A percentile compares a stretch with the other conserved stretches of the same genome.
Evolutionary conservation across 495 filamentous ascomycete species (phyloP).

Genomic region (Trichocladium uniseriatum): DNA sequence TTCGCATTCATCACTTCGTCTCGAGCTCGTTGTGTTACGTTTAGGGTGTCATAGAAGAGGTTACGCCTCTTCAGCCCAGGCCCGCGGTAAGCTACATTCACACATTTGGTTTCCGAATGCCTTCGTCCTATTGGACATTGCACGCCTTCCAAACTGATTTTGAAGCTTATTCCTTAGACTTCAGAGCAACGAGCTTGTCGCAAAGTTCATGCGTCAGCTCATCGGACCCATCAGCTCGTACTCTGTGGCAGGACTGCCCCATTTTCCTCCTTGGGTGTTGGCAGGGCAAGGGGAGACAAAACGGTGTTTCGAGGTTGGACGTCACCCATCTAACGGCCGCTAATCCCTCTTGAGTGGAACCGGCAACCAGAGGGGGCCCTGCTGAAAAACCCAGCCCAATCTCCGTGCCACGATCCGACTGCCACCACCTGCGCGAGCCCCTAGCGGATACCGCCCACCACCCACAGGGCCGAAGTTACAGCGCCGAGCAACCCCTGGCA

Average conservation of each 20-base stretch:
- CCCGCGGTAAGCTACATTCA: too few species aligned
- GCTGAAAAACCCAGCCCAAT: constrained; percentile 13
- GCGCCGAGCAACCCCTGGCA: constrained; percentile 8
- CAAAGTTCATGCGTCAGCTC: too few species aligned
- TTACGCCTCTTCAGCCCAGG: too few species aligned
- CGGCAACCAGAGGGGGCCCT: too few species aligned
- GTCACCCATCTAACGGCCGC: constrained; percentile 8
- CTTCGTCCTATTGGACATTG: neutral
- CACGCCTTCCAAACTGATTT: too few species aligned
- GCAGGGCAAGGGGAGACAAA: neutral
- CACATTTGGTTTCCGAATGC: neutral
- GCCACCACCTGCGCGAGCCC: constrained; percentile 11
- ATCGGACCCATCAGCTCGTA: too few species aligned
- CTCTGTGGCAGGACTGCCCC: neutral
- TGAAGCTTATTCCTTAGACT: too few species aligned
- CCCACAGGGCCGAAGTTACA: constrained; percentile 17
- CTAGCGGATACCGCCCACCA: constrained; percentile 24
- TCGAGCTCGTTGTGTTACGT: too few species aligned
- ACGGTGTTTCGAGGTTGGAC: neutral
- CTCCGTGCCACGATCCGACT: constrained; percentile 19
- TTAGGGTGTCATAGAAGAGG: too few species aligned
- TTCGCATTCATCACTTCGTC: too few species aligned
- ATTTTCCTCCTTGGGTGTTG: neutral
- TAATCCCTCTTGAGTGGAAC: constrained; percentile 14
- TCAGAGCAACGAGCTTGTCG: too few species aligned